phyloP scores from a whole-genome alignment of 1,284 basidiomycete genomes.

The Phlebopus sp. region DNA sequence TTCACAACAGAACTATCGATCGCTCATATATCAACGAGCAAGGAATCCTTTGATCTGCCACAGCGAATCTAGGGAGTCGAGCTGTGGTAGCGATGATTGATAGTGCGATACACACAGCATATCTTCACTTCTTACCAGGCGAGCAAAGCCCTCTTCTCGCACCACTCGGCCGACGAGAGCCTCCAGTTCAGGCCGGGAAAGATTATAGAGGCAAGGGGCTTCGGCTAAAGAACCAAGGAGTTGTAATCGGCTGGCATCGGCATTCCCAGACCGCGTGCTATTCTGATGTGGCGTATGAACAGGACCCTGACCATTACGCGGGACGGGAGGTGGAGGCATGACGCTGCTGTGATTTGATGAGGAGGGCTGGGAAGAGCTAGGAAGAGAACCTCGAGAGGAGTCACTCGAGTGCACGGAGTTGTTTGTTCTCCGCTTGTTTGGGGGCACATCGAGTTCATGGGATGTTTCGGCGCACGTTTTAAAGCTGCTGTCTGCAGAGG shows the following conservation, averaged over 20 bases:
- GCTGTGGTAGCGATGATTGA: conserved; percentile 32
- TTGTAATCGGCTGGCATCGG: conserved; percentile 16
- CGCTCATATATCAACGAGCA: conserved; percentile 17
- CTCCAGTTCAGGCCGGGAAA: conserved; percentile 47
- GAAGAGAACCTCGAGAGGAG: conserved; percentile 23
- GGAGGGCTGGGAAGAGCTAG: conserved; percentile 33
- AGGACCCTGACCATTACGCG: conserved; percentile 8
- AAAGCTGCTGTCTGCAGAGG: conserved; percentile 31
- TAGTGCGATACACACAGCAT: neutral
- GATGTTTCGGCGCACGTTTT: conserved; percentile 30
- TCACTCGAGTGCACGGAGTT: conserved; percentile 4
- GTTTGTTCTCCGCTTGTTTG: conserved; percentile 1
- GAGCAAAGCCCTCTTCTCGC: conserved; percentile 54
- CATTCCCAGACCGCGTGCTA: conserved; percentile 2
- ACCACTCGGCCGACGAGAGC: conserved; percentile 49
- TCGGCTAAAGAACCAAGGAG: conserved; percentile 40
- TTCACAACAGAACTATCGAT: neutral
- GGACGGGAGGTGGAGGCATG: conserved; percentile 30
- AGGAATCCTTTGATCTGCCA: conserved; percentile 40
- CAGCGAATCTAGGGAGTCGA: conserved; percentile 38
- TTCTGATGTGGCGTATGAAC: conserved; percentile 3
- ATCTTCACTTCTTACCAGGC: conserved; percentile 38
- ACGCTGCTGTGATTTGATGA: conserved; percentile 20
- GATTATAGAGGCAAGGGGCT: conserved; percentile 42
- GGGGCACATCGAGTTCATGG: conserved; percentile 4